These are phyloP conservation scores for Fusarium kyushuense DNA, from an alignment of 2,329 filamentous ascomycete species.

Conservation along the genomic window DNA sequence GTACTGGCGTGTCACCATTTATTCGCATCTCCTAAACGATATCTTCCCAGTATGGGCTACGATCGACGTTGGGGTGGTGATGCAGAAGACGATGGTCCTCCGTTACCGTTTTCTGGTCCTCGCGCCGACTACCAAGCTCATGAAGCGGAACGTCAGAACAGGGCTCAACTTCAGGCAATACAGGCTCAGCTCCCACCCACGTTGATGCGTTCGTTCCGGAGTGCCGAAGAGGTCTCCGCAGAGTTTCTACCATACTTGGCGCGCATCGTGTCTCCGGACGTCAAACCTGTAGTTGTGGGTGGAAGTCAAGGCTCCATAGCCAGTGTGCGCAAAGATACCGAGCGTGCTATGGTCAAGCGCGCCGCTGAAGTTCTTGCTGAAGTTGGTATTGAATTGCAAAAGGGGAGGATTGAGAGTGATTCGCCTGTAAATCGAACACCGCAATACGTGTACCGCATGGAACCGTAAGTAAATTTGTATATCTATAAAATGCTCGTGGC, in stretches of 20 bases:
- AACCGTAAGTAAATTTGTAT: slow-evolving; percentile 74
- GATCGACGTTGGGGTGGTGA: slow-evolving; percentile 61
- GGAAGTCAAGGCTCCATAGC: slow-evolving; percentile 76
- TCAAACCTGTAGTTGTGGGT: slow-evolving; percentile 89
- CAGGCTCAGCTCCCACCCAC: slow-evolving; percentile 78
- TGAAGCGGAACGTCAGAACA: slow-evolving; percentile 84
- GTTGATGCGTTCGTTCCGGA: slow-evolving; percentile 82
- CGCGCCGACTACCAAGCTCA: slow-evolving; percentile 84
- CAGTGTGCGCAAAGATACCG: slow-evolving; percentile 87
- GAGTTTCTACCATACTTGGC: slow-evolving; percentile 89
- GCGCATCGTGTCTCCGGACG: slow-evolving; percentile 85
- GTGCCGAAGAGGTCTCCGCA: slow-evolving; percentile 78
- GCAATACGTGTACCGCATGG: slow-evolving; percentile 91
- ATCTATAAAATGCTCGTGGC: neutral
- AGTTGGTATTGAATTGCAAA: slow-evolving; percentile 83
- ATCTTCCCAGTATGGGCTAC: slow-evolving; percentile 55
- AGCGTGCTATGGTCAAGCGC: slow-evolving; percentile 82
- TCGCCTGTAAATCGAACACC: slow-evolving; percentile 68
- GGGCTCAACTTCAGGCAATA: slow-evolving; percentile 77
- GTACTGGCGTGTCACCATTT: slow-evolving; percentile 91
- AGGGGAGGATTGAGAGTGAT: slow-evolving; percentile 80
- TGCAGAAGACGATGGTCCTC: slow-evolving; percentile 61
- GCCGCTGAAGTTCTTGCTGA: slow-evolving; percentile 87
- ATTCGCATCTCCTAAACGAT: slow-evolving; percentile 79
- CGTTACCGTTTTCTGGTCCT: slow-evolving; percentile 82